These are phyloP conservation scores for Juglanconis juglandina DNA, from an alignment of 2,329 filamentous ascomycete genomes.

Conservation along the genomic window DNA sequence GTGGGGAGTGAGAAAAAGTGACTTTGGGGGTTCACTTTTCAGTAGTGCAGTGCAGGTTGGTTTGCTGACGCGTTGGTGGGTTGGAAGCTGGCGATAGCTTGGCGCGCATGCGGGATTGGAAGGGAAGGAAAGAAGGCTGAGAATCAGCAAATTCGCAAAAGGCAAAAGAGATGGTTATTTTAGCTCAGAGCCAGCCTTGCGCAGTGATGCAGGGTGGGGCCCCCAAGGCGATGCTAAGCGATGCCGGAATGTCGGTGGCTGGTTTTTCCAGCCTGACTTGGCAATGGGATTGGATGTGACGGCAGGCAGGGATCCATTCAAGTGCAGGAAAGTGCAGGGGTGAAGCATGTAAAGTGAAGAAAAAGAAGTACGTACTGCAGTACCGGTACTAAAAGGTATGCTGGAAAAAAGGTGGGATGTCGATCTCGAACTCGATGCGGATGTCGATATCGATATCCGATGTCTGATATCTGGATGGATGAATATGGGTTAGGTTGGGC, in stretches of 20 bases:
- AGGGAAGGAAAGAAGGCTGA: constrained; percentile 26
- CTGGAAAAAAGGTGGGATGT: not conserved
- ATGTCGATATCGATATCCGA: too few species aligned
- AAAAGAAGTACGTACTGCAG: constrained; percentile 4
- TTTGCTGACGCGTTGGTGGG: constrained; percentile 16
- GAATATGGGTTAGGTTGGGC: not conserved
- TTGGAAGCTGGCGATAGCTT: constrained; percentile 23
- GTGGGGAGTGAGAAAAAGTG: constrained; percentile 7
- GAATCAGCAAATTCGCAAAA: constrained; percentile 23
- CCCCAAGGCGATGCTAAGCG: not conserved
- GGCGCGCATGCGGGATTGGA: constrained; percentile 20
- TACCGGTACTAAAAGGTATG: not conserved
- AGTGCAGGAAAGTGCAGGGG: constrained; percentile 2
- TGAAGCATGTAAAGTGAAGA: not conserved
- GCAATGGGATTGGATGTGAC: constrained; percentile 6
- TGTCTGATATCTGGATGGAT: not conserved
- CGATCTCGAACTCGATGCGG: too few species aligned
- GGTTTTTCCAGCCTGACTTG: constrained; percentile 13
- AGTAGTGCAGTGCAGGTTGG: not conserved
- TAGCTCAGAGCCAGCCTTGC: constrained; percentile 26
- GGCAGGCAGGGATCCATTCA: not conserved
- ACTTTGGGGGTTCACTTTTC: not conserved
- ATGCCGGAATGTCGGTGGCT: constrained; percentile 17
- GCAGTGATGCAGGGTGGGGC: constrained; percentile 14
- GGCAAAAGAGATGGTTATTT: constrained; percentile 18